phyloP scores from a whole-genome alignment of 495 filamentous ascomycete genomes.

The Sphaerosporella brunnea region DNA sequence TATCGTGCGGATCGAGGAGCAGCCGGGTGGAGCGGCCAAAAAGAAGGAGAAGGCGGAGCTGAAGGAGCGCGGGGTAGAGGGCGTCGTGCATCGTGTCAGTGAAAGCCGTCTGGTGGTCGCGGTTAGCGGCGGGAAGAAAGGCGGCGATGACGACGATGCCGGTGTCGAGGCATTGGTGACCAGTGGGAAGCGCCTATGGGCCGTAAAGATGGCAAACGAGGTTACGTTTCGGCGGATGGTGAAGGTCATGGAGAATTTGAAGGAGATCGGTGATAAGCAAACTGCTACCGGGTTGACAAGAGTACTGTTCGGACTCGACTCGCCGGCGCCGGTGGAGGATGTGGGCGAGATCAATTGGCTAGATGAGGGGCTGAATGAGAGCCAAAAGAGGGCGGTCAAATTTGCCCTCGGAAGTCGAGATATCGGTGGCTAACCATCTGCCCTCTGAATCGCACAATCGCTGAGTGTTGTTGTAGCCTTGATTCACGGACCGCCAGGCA shows the following conservation, averaged over 20 bases:
- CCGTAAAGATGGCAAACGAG: slow-evolving; percentile 88
- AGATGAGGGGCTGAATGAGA: slow-evolving; percentile 66
- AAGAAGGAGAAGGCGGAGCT: slow-evolving; percentile 52
- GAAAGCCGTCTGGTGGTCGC: slow-evolving; percentile 44
- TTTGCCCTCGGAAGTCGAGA: slow-evolving; percentile 73
- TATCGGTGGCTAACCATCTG: slow-evolving; percentile 30
- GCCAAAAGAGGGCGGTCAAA: slow-evolving; percentile 74
- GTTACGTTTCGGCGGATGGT: slow-evolving; percentile 82
- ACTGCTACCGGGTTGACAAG: slow-evolving; percentile 35
- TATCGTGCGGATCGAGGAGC: slow-evolving; percentile 64
- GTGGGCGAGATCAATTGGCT: slow-evolving; percentile 46
- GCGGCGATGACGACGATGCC: slow-evolving; percentile 36
- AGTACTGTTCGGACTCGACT: slow-evolving; percentile 62
- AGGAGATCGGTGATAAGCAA: slow-evolving; percentile 43
- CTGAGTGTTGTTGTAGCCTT: slow-evolving; percentile 44
- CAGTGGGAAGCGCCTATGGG: slow-evolving; percentile 33
- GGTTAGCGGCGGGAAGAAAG: slow-evolving; percentile 46
- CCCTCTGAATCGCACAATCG: too few species aligned
- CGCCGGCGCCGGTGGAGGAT: slow-evolving; percentile 37
- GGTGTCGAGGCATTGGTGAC: slow-evolving; percentile 34
- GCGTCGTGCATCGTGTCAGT: slow-evolving; percentile 58
- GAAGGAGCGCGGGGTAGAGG: slow-evolving; percentile 48
- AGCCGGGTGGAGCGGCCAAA: slow-evolving; percentile 49
- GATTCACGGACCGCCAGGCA: slow-evolving; percentile 92
- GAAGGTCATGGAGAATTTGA: slow-evolving; percentile 63